phyloP scores from a whole-genome alignment of 148 eudicot genomes.

The Fagopyrum tataricum region DNA sequence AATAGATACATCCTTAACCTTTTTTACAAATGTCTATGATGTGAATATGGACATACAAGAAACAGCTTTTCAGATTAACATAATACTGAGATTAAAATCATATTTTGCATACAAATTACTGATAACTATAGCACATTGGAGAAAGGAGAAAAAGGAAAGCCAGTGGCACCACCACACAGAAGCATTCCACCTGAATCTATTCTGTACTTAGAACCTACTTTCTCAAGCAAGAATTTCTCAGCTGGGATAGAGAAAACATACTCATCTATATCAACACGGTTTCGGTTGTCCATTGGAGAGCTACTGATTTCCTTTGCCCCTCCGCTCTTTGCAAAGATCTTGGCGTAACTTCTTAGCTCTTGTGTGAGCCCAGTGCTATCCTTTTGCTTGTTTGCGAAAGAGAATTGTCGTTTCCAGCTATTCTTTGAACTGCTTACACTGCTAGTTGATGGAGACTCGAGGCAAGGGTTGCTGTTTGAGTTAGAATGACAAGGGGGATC shows the following conservation, averaged over 20 bases:
- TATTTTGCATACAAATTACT: not conserved
- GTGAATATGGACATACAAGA: not conserved
- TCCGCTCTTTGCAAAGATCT: conserved; percentile 35
- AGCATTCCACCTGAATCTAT: conserved; percentile 74
- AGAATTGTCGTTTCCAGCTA: conserved; percentile 33
- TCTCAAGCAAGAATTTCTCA: conserved; percentile 50
- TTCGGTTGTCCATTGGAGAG: conserved; percentile 16
- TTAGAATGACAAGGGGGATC: not conserved
- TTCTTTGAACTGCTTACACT: conserved; percentile 13
- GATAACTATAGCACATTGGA: not conserved
- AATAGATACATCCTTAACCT: not conserved
- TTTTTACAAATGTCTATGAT: not conserved
- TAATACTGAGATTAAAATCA: not conserved
- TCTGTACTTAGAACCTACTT: conserved; percentile 43
- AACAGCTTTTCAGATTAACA: not conserved
- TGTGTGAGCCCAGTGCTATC: conserved; percentile 28
- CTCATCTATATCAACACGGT: conserved; percentile 24
- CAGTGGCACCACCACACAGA: conserved; percentile 42
- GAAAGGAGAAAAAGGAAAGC: conserved; percentile 7
- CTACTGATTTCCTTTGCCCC: conserved; percentile 19
- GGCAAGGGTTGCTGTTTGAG: conserved; percentile 20
- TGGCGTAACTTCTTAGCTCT: conserved; percentile 47
- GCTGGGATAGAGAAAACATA: conserved; percentile 18
- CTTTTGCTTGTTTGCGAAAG: conserved; percentile 34
- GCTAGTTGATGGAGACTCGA: conserved; percentile 20